A percentile compares a stretch with the other conserved stretches of the same genome.
phyloP scores from a whole-genome alignment of 2,329 filamentous ascomycete species.

The Monosporascus sp. region DNA sequence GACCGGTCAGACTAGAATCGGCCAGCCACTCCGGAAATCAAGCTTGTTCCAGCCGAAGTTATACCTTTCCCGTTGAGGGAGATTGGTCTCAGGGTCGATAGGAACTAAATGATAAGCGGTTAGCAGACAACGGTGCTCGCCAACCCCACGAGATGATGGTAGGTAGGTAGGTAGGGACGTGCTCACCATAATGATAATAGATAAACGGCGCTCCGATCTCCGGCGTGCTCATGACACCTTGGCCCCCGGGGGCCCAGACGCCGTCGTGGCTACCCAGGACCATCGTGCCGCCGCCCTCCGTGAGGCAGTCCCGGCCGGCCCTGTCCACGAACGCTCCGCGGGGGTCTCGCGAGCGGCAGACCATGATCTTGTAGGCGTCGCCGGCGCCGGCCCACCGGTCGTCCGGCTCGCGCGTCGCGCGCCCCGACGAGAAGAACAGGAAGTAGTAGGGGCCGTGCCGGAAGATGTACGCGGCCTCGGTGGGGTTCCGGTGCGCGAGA shows the following conservation, averaged over 20 bases:
- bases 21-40: constrained; percentile 17
- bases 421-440: constrained; percentile 17
- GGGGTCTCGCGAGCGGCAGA: constrained; percentile 14
- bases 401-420: constrained; percentile 9
- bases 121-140: neutral
- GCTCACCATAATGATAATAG: constrained; percentile 18
- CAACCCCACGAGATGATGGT: neutral
- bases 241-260: constrained; percentile 18
- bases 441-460: constrained; percentile 13
- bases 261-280: constrained; percentile 12
- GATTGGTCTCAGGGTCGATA: constrained; percentile 8
- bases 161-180: neutral
- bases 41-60: constrained; percentile 20
- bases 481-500: constrained; percentile 7
- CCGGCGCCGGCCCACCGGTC: constrained; percentile 11
- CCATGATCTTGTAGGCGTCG: constrained; percentile 19
- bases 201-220: constrained; percentile 14
- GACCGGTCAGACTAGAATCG: constrained; percentile 6
- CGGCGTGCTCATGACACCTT: constrained; percentile 14
- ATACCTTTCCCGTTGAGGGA: constrained; percentile 7
- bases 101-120: constrained; percentile 7
- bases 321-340: constrained; percentile 12
- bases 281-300: constrained; percentile 12
- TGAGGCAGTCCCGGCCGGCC: constrained; percentile 10
- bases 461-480: constrained; percentile 14